Evolutionary conservation across 2,329 filamentous ascomycete species (phyloP).

Genomic region (Rutstroemia sp.): DNA sequence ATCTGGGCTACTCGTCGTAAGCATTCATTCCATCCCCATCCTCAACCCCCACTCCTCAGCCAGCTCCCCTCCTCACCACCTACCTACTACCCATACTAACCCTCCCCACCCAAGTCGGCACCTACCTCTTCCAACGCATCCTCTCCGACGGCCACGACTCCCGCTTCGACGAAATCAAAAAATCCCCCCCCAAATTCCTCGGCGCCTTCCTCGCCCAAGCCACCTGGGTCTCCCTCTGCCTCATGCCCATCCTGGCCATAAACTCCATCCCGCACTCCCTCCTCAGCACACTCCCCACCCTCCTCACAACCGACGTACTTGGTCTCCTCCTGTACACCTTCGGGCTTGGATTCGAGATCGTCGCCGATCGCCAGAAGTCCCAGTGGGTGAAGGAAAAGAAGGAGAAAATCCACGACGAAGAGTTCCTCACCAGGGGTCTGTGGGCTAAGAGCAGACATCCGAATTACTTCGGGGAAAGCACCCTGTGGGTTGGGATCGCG

Average conservation of each 20-base stretch:
- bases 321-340: conserved; percentile 50
- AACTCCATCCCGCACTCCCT: conserved; percentile 51
- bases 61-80: not conserved
- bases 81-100: no score
- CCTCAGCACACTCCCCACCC: conserved; percentile 40
- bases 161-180: conserved; percentile 47
- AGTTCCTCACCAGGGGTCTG: conserved; percentile 56
- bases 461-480: conserved; percentile 67
- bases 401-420: conserved; percentile 58
- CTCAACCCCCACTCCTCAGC: not conserved
- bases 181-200: conserved; percentile 43
- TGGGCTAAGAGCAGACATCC: conserved; percentile 57
- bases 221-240: conserved; percentile 59
- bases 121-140: conserved; percentile 56
- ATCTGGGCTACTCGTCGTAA: conserved; percentile 56
- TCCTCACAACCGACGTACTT: conserved; percentile 46
- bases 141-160: conserved; percentile 51
- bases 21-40: conserved; percentile 19
- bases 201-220: conserved; percentile 54
- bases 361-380: conserved; percentile 57
- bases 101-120: conserved; percentile 42
- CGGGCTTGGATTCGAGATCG: conserved; percentile 53
- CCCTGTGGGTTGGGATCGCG: conserved; percentile 62
- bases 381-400: conserved; percentile 54
- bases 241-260: conserved; percentile 56